Evolutionary conservation across 2,329 filamentous ascomycete species (phyloP), one percentile per base, ranked within the genome.

Genomic region (Ascochyta lentis): DNA sequence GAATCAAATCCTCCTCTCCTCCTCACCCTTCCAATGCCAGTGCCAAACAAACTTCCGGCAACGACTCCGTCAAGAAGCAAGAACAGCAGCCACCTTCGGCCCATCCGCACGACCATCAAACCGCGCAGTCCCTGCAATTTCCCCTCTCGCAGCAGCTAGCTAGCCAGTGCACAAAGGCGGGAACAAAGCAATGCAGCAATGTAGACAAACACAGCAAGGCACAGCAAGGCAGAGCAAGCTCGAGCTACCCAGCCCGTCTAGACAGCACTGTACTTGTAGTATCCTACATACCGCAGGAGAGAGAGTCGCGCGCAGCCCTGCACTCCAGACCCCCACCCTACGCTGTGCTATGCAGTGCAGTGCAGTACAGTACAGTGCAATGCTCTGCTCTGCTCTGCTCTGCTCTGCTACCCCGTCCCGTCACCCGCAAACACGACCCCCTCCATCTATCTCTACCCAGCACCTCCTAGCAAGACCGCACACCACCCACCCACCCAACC

Each of bases 41-140:
- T 15, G 15, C 22, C 42, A 40, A 40, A 45, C 45, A 54, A 55
- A 55, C 52, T 45, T 49, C 46, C 52, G 46, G 52, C n/a, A 31
- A 2, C 6, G 44, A 55, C 52, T 55, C 52, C 52, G 46, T 29
- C 41, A 23, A 4, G 19, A 13, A 26, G n/a, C 44, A 38, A 44
- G 33, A 33, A 38, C 16, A 31, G 38, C 50, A 23, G 26, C 42
- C 29, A 10, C 27, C 27, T 10, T 29, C 3, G 8, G 8, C 43
- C 16, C 31, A 34, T 42, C 29, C 6, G 8, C 23, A 16, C 22
- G 38, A 53, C 50, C 47, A 47, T 47, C 43, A 43, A 19, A 31
- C 19, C 29, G 22, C 10, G 29, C 37, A 19, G 44, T 44, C 45
- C 51, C 43, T 50, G 44, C 34, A 54, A 54, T 54, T 40, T 44